Conservation (phyloP, 2,329 filamentous ascomycete species). For the Pyricularia pennisetigena region DNA sequence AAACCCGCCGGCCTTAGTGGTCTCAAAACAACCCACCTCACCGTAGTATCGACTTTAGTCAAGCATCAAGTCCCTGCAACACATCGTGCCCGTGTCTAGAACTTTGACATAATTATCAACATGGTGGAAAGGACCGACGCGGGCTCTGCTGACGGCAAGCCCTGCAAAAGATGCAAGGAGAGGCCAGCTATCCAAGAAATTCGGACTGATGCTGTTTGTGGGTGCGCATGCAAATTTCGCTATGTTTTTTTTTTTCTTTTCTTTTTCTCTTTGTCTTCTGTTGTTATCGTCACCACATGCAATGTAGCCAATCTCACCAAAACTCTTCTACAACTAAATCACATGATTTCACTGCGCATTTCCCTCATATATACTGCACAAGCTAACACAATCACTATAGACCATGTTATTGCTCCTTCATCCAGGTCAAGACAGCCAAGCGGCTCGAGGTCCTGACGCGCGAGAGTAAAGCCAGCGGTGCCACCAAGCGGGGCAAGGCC, state of each 20-base stretch:
- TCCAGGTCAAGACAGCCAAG: constrained; percentile 70
- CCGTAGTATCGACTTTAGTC: neutral
- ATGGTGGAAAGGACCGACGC: neutral
- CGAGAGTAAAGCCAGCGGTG: constrained; percentile 27
- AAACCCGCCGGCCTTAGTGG: neutral
- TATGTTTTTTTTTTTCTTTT: neutral
- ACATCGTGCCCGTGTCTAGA: neutral
- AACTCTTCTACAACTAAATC: neutral
- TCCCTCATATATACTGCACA: neutral
- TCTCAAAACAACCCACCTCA: neutral
- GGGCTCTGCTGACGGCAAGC: constrained; percentile 4
- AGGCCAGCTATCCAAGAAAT: neutral
- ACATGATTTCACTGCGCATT: neutral
- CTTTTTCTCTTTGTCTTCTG: neutral
- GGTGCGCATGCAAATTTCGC: neutral
- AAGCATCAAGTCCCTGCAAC: neutral
- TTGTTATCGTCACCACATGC: neutral
- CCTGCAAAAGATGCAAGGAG: constrained; percentile 5
- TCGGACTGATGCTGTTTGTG: constrained; percentile 5
- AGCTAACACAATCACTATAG: constrained; percentile 26
- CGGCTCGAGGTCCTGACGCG: constrained; percentile 46
- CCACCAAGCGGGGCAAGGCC: constrained; percentile 14
- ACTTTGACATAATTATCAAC: neutral
- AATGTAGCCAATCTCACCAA: neutral
- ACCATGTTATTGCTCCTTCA: constrained; percentile 68